Base-by-base conservation (phyloP, 2,329 filamentous ascomycete genomes). In the Claviceps sp. region DNA sequence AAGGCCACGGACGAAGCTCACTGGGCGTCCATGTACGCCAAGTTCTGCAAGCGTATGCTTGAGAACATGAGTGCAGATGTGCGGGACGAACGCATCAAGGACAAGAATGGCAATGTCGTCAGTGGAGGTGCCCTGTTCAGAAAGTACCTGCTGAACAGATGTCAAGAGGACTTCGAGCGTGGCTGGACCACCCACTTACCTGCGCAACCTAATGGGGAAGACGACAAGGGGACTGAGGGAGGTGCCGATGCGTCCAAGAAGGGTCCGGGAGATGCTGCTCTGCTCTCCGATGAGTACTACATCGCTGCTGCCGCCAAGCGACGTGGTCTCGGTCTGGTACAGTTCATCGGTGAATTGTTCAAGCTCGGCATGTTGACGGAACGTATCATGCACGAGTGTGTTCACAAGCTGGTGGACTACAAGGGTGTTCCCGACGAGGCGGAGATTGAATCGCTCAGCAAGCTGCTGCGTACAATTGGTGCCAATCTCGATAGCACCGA, bases 301-400 rank as follows among this genome's bases (percentile, higher is more conserved):
- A 72, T 82, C 57, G 91, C 88, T 42, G 91, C 90, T 48, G 90
- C 91, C 53, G 90, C 90, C 63, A 98, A 98, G 77, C 85, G 93
- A 71, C 86, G 89, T 69, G 93, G 93, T 72, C 86, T 98, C 57
- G 93, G 93, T 83, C 80, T 98, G 22, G 91, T 98, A 57, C 91
- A 96, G 71, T 98, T 98, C 73, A 98, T 98, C 65, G 93, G 93
- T 74, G 93, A 98, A 72, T 81, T 98, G 45, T 98, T 95, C 81
- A 98, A 97, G 77, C 82, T 98, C 55, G 84, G 86, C 66, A 98
- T 98, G 93, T 79, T 98, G 68, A 98, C 93, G 55, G 88, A 96
- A 69, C 87, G 91, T 67, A 98, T 98, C 71, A 98, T 98, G 93
- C 91, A 98, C 74, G 88, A 96, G 71, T 98, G 93, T 78, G 89